These are phyloP conservation scores for Limnanthes douglasii DNA, from an alignment of 345 rosid genomes.

Conservation along the genomic window DNA sequence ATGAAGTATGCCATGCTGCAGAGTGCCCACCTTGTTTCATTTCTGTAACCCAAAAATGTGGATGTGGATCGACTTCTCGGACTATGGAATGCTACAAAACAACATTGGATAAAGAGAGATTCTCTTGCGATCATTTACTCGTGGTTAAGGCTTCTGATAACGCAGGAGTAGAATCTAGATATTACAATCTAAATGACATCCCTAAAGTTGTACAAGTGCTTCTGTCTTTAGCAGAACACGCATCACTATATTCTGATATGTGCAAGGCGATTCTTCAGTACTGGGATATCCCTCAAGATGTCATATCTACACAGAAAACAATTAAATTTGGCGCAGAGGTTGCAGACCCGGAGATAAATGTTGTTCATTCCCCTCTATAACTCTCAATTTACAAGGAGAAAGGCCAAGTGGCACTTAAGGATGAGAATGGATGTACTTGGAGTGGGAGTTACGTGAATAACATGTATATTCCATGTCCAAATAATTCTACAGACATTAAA, in stretches of 20 bases:
- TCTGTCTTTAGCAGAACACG: slow-evolving; percentile 34
- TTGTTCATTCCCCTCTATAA: too few relatives aligned
- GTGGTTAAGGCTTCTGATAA: slow-evolving; percentile 24
- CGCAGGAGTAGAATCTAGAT: slow-evolving; percentile 29
- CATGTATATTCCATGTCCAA: too few relatives aligned
- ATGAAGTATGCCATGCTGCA: slow-evolving; percentile 72
- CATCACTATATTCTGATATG: slow-evolving; percentile 30
- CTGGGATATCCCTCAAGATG: slow-evolving; percentile 48
- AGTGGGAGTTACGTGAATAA: slow-evolving; percentile 6
- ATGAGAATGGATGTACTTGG: slow-evolving; percentile 20
- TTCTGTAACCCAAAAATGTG: slow-evolving; percentile 59
- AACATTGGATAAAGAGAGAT: slow-evolving; percentile 29
- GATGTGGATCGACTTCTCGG: slow-evolving; percentile 63
- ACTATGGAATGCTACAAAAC: slow-evolving; percentile 60
- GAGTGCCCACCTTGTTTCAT: slow-evolving; percentile 63
- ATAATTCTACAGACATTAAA: too few relatives aligned
- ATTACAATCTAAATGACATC: slow-evolving; percentile 57
- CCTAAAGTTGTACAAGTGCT: slow-evolving; percentile 45
- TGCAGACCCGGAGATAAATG: slow-evolving; percentile 11
- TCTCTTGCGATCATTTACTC: slow-evolving; percentile 65
- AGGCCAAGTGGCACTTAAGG: too few relatives aligned
- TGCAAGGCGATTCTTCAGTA: slow-evolving; percentile 44
- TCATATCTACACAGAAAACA: slow-evolving; percentile 17
- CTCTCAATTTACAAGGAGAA: too few relatives aligned
- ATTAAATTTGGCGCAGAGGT: slow-evolving; percentile 13